Base-by-base conservation (phyloP, 2,329 filamentous ascomycete genomes). In the Fusarium sp. region DNA sequence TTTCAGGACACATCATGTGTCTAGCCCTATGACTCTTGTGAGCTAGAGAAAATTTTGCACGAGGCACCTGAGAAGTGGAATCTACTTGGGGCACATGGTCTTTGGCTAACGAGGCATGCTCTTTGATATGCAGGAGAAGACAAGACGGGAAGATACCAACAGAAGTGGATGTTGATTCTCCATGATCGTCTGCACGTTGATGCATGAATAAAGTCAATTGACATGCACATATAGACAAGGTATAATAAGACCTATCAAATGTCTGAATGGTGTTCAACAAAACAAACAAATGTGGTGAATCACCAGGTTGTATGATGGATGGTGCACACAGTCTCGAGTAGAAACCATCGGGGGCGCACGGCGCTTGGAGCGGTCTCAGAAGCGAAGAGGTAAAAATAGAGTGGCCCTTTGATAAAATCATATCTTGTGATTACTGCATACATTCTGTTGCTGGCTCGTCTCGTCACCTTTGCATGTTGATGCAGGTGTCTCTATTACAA, bases 1-100 rank as follows among this genome's bases (percentile, higher is more conserved):
- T 33, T n/a, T 29, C 9, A 10, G 31, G 7, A 33, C 33, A 17
- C 33, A 17, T 17, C 52, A 44, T 49, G 37, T 44, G 38, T 23
- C 19, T 42, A 42, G 15, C 8, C 32, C 17, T 21, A 15, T 27
- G 21, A 23, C 21, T 45, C 53, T 42, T 41, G 46, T 52, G 33
- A 38, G 37, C 57, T 46, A 58, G 53, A 53, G 39, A 58, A 58
- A 25, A 9, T 9, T n/a, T 36, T 13, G 27, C 27, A 29, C 13
- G 5, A 13, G 11, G 27, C 27, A 29, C 9, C 27, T 29, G 27
- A 29, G 11, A 4, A 29, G 27, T 29, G 11, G 11, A 29, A 29
- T n/a, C 8, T 13, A 6, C 8, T 33, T 14, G 6, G 6, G 14
- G 13, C 31, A 33, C 31, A 13, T n/a, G 14, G 3, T 10, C 11